Evolutionary conservation across 2,329 filamentous ascomycete genomes (phyloP).

Genomic region (Drechslera avenae): DNA sequence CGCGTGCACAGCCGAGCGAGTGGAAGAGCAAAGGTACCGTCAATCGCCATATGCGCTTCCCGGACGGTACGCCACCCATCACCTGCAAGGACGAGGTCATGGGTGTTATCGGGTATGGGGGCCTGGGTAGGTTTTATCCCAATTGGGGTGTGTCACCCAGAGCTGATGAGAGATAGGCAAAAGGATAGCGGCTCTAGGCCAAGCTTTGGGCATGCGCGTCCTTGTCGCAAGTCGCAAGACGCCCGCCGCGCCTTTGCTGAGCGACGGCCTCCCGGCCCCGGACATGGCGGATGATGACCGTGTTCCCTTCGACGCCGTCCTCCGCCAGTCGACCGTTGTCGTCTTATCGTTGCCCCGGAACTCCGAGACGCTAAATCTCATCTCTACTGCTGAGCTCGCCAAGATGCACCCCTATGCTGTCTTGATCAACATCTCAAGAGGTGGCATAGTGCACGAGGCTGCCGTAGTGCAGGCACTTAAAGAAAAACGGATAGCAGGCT

Average conservation of each 20-base stretch:
- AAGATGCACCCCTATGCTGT: slow-evolving; percentile 54
- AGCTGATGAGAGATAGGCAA: slow-evolving; percentile 42
- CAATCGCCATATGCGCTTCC: slow-evolving; percentile 39
- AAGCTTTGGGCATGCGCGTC: slow-evolving; percentile 56
- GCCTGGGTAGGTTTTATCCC: slow-evolving; percentile 46
- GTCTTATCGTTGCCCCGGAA: slow-evolving; percentile 44
- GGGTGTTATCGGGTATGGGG: slow-evolving; percentile 58
- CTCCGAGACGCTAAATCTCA: slow-evolving; percentile 39
- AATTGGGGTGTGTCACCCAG: slow-evolving; percentile 12
- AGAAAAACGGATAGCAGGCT: slow-evolving; percentile 54
- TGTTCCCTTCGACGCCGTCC: slow-evolving; percentile 45
- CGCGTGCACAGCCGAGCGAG: slow-evolving; percentile 38
- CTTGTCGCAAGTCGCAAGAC: slow-evolving; percentile 53
- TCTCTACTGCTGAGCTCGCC: slow-evolving; percentile 50
- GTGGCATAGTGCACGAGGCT: slow-evolving; percentile 58
- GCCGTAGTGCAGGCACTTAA: slow-evolving; percentile 55
- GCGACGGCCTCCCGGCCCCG: slow-evolving; percentile 8
- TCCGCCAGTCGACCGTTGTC: slow-evolving; percentile 47
- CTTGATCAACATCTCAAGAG: slow-evolving; percentile 57
- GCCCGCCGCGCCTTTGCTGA: slow-evolving; percentile 10
- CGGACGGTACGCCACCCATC: slow-evolving; percentile 49
- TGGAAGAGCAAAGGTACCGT: slow-evolving; percentile 51
- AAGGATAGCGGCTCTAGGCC: slow-evolving; percentile 52
- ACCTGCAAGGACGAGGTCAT: slow-evolving; percentile 56
- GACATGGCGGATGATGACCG: slow-evolving; percentile 32